These are phyloP conservation scores for Umbelopsis sp. DNA, from an alignment of 371 early-diverging fungal genomes.

Conservation along the genomic window DNA sequence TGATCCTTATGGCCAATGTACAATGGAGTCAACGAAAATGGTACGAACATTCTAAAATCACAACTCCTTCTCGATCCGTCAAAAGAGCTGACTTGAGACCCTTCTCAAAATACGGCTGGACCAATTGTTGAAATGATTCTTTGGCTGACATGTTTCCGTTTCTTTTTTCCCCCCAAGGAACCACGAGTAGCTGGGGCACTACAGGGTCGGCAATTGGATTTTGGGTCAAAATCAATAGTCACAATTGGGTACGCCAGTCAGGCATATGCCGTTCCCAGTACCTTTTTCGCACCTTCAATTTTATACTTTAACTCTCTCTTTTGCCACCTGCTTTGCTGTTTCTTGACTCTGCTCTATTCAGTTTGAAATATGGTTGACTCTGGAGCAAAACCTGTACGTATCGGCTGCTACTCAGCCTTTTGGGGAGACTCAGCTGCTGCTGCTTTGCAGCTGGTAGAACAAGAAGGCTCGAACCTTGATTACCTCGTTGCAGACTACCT, in stretches of 20 bases:
- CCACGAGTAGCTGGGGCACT: slow-evolving; percentile 12
- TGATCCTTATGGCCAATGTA: too few species aligned
- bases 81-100: slow-evolving; percentile 61
- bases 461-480: slow-evolving; percentile 70
- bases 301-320: not conserved
- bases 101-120: slow-evolving; percentile 32
- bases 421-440: slow-evolving; percentile 73
- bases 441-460: slow-evolving; percentile 70
- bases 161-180: not conserved
- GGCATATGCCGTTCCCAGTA: slow-evolving; percentile 33
- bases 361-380: slow-evolving; percentile 12
- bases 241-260: not conserved
- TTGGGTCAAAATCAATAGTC: not conserved
- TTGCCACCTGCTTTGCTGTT: not conserved
- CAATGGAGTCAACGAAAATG: too few species aligned
- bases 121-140: slow-evolving; percentile 14
- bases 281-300: slow-evolving; percentile 17
- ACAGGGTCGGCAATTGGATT: not conserved
- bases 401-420: slow-evolving; percentile 78
- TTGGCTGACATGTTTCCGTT: not conserved
- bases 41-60: slow-evolving; percentile 55
- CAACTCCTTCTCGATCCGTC: slow-evolving; percentile 68
- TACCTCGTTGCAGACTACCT: slow-evolving; percentile 74
- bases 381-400: slow-evolving; percentile 52
- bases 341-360: not conserved